Evolutionary conservation across 202 grass and related monocot species (phyloP).

Genomic region (Hordeum pubiflorum): DNA sequence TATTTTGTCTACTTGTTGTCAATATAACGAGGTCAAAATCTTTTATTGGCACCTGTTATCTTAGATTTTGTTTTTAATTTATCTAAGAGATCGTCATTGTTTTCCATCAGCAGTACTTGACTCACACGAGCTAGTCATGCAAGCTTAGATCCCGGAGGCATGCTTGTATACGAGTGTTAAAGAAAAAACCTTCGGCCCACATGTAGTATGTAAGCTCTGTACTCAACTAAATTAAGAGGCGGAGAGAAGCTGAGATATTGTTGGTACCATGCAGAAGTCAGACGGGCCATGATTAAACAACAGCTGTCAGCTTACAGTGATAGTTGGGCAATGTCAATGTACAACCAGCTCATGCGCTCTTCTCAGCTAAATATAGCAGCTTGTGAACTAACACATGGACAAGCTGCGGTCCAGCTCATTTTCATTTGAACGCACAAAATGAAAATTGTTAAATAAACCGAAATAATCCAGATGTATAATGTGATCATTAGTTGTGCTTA

Average conservation of each 20-base stretch:
- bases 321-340: constrained; percentile 8
- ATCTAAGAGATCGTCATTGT: too few species aligned
- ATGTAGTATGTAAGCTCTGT: too few species aligned
- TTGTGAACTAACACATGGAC: not conserved
- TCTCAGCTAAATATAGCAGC: not conserved
- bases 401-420: not conserved
- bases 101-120: too few species aligned
- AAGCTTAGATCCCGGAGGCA: too few species aligned
- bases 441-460: not conserved
- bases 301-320: constrained; percentile 6
- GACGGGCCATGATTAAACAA: not conserved
- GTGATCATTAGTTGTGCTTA: not conserved
- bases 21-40: too few species aligned
- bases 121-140: too few species aligned
- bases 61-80: too few species aligned
- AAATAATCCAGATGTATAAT: not conserved
- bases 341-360: not conserved
- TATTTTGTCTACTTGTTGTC: too few species aligned
- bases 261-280: not conserved
- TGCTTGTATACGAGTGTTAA: too few species aligned
- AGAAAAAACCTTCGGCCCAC: too few species aligned
- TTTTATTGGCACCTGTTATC: too few species aligned
- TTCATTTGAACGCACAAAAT: not conserved
- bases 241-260: constrained; percentile 5
- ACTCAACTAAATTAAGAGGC: not conserved